Conservation (phyloP, 140 eudicot species). For the Bidens hawaiensis region DNA sequence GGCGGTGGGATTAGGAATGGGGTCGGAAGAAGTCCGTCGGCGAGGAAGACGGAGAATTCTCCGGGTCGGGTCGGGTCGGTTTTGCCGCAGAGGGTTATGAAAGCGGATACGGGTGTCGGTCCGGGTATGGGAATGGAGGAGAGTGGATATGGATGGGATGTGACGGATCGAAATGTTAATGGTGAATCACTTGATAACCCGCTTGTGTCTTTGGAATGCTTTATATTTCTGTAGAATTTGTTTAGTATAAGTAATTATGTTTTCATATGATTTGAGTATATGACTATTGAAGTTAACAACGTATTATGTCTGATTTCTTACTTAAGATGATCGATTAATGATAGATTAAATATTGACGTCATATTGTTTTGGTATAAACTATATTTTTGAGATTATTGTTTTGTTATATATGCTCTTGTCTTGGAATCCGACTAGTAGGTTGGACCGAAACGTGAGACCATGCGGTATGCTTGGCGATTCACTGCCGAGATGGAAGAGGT, state of each 20-base stretch:
- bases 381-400: not conserved
- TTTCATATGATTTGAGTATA: too few species aligned
- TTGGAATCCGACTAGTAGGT: too few species aligned
- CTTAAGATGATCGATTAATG: too few species aligned
- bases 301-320: not conserved
- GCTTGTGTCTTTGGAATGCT: constrained; percentile 92
- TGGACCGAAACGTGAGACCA: too few species aligned
- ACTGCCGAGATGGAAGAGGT: too few species aligned
- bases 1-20: constrained; percentile 26
- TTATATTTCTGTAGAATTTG: constrained; percentile 62
- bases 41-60: constrained; percentile 47
- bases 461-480: too few species aligned
- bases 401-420: too few species aligned
- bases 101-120: constrained; percentile 7
- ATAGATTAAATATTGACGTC: not conserved
- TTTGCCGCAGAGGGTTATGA: constrained; percentile 15
- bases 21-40: constrained; percentile 44
- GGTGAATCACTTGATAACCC: constrained; percentile 86
- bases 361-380: too few species aligned
- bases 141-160: constrained; percentile 14
- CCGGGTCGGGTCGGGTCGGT: constrained; percentile 55
- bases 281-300: not conserved
- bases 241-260: constrained; percentile 8
- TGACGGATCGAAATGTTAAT: constrained; percentile 31
- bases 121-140: constrained; percentile 26